Base-by-base conservation (phyloP, 768 basidiomycete genomes). In the Candolleomyces efflorescens region DNA sequence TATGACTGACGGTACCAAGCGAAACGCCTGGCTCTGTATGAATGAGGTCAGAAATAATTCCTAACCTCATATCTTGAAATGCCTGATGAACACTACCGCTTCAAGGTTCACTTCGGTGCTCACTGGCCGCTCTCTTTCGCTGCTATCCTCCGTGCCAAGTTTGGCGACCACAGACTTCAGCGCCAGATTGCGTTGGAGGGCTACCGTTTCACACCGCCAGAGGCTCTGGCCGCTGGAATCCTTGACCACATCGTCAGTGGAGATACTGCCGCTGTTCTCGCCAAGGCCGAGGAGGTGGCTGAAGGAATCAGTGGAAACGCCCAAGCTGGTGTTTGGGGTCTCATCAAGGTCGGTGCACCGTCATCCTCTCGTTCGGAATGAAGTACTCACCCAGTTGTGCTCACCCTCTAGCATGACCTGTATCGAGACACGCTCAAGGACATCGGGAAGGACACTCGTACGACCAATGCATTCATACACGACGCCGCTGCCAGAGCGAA, bases 21-120 rank as follows among this genome's bases (percentile, higher is more conserved):
- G 86, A 27, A 85, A 86, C 65, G 87, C 89, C 1, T 94, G 92
- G 89, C 72, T 91, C 53, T 91, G 87, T 68, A 96, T 97, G 94
- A 98, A 96, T 67, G 94, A 96, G 76, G 89, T 56, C n/a, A 37
- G 11, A 38, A 15, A 23, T 15, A 27, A 26, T 10, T 13, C n/a
- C 46, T 22, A 48, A 27, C 22, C 18, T 32, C 51, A 7, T 18
- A 2, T 36, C 13, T 22, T 5, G 18, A 37, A 18, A n/a, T 36
- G 3, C 17, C 22, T 20, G 5, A 38, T 52, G 50, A 50, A 24
- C 5, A 1, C 32, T 32, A 32, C 5, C 32, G 22, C 10, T 32
- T 55, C n/a, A 58, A 90, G 87, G 74, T 94, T 44, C 85, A 88
- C 66, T 94, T 95, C 64, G 92, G 91, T 52, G 91, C 92, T 9